Evolutionary conservation across 176 grass and related monocot species (phyloP), one percentile per base, ranked within the genome.

Genomic region (Bolboschoenus planiculmis): DNA sequence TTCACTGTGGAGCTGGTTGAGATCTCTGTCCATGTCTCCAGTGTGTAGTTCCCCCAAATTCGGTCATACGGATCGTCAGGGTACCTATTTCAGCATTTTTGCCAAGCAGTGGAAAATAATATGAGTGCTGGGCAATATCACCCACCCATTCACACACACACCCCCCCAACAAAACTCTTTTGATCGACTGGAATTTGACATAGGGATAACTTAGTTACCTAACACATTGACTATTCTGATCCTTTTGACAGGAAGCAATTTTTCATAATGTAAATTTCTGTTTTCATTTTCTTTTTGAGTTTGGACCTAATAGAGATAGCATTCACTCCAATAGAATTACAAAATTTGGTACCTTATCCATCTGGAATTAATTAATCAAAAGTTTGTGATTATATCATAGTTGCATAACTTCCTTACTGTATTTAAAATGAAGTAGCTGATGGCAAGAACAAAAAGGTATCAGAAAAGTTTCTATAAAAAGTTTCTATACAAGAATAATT

Each of bases 51-150:
- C 0, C 1, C 20, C 89, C 91, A 94, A 8, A 87, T 64, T 11
- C 91, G 81, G 58, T 93, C 91, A 44, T 87, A 81, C 15, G 44
- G 33, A 85, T 94, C 91, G 5, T 77, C 1, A 1, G 91, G 91
- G 40, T 85, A 89, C 85, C 91, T 91, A 65, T 82, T 33, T 51
- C 80, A 78, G 16, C 26, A 48, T 33, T 34, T 31, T 10, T 44
- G 26, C 15, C 13, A 18, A 36, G 7, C 24, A 5, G 40, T 58
- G 39, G 13, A 63, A 63, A 44, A 37, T 5, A 72, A 10, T 13
- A 18, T 74, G n/a, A 26, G 4, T 34, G 1, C 29, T 27, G 2
- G 4, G 11, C 7, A 24, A 27, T 10, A 58, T 58, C 21, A 26
- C 23, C 3, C 57, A 13, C 59, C 0, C 21, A 9, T n/a, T 9